Evolutionary conservation across 2,329 filamentous ascomycete genomes (phyloP).

Genomic region (Fusarium gaditjirri): DNA sequence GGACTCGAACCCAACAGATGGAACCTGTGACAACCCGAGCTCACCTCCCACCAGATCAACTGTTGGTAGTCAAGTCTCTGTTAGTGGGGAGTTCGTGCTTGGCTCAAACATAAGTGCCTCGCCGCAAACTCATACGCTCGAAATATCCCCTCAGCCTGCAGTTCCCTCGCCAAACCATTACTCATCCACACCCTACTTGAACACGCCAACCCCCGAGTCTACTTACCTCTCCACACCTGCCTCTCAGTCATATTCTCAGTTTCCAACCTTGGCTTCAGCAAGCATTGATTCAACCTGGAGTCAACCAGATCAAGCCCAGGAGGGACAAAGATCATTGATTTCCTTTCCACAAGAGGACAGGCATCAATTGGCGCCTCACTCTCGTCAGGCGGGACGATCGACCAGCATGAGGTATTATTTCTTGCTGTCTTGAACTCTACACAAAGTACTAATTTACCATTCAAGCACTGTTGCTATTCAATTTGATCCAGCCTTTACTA

Average conservation of each 20-base stretch:
- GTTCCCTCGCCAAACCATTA: slow-evolving; percentile 41
- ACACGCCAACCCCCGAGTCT: slow-evolving; percentile 36
- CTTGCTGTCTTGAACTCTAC: neutral
- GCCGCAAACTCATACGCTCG: slow-evolving; percentile 37
- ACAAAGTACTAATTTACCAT: slow-evolving; percentile 18
- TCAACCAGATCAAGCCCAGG: slow-evolving; percentile 35
- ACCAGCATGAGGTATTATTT: slow-evolving; percentile 40
- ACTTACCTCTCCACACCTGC: slow-evolving; percentile 41
- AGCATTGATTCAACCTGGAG: slow-evolving; percentile 40
- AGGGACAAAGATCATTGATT: slow-evolving; percentile 31
- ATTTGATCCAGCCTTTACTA: slow-evolving; percentile 62
- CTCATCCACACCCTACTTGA: slow-evolving; percentile 39
- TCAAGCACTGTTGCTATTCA: slow-evolving; percentile 61
- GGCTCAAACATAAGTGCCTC: slow-evolving; percentile 40
- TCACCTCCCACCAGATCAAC: slow-evolving; percentile 44
- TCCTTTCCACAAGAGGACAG: slow-evolving; percentile 26
- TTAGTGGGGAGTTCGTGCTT: slow-evolving; percentile 33
- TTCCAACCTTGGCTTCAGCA: slow-evolving; percentile 36
- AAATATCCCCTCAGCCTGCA: slow-evolving; percentile 33
- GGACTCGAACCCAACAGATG: slow-evolving; percentile 43
- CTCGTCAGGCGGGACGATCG: slow-evolving; percentile 26
- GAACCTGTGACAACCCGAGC: slow-evolving; percentile 43
- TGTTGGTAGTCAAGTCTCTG: slow-evolving; percentile 36
- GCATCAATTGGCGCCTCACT: slow-evolving; percentile 25
- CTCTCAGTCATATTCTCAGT: slow-evolving; percentile 43